Evolutionary conservation across 345 rosid species (phyloP).

Genomic region (Murraya paniculata): DNA sequence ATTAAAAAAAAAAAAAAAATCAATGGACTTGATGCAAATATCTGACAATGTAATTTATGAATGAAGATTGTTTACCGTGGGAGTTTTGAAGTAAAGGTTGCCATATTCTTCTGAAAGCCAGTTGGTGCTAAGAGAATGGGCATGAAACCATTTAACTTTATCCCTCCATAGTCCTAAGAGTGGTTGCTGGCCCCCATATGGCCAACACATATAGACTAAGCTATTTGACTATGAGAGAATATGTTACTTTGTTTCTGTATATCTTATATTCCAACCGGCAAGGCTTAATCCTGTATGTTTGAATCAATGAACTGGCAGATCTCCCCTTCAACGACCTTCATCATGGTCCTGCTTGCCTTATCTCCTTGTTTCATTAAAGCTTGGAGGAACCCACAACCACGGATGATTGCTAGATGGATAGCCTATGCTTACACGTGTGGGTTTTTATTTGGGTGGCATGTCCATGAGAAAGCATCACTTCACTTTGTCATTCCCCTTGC

Average conservation of each 20-base stretch:
- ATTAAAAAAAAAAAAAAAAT: not conserved
- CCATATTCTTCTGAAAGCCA: too few species aligned
- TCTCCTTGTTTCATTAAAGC: conserved; percentile 72
- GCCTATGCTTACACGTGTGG: conserved; percentile 86
- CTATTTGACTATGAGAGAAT: conserved; percentile 1
- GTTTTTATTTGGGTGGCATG: conserved; percentile 96
- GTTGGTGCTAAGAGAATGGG: too few species aligned
- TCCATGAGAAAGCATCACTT: conserved; percentile 95
- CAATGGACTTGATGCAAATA: not conserved
- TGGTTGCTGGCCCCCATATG: too few species aligned
- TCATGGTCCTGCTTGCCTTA: conserved; percentile 67
- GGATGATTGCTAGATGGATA: conserved; percentile 60
- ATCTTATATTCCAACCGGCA: not conserved
- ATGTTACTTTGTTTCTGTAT: not conserved
- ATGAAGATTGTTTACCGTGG: too few species aligned
- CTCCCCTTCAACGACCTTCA: conserved; percentile 66
- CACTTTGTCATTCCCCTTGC: conserved; percentile 86
- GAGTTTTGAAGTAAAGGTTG: too few species aligned
- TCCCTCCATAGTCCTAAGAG: too few species aligned
- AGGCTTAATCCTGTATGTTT: not conserved
- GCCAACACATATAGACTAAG: not conserved
- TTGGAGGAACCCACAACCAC: conserved; percentile 68
- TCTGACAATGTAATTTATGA: not conserved
- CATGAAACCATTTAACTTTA: too few species aligned
- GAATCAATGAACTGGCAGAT: conserved; percentile 42